phyloP scores from a whole-genome alignment of 345 rosid species.

The Chamaenerion angustifolium region DNA sequence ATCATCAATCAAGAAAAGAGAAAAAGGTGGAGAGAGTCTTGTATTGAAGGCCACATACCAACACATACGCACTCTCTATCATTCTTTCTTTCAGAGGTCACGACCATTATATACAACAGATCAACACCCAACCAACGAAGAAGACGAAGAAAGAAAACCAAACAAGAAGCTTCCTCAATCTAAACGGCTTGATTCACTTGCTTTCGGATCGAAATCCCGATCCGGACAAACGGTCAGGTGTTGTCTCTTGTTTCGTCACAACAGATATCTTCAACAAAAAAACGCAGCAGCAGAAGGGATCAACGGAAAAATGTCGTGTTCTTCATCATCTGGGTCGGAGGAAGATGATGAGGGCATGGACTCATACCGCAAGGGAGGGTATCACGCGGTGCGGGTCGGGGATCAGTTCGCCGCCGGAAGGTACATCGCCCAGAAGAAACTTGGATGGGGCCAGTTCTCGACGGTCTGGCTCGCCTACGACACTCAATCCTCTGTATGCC shows the following conservation, averaged over 20 bases:
- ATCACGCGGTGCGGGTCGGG: constrained; percentile 94
- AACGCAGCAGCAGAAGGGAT: not conserved
- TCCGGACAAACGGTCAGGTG: no score
- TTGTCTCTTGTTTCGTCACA: no score
- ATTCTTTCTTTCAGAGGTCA: no score
- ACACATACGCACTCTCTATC: no score
- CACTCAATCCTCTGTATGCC: constrained; percentile 50
- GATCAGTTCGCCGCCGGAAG: constrained; percentile 83
- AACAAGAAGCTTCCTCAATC: not conserved
- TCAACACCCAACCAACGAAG: no score
- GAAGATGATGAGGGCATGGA: constrained; percentile 90
- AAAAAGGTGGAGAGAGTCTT: constrained; percentile 6
- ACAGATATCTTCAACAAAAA: not conserved
- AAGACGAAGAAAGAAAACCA: not conserved
- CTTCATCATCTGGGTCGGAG: constrained; percentile 91
- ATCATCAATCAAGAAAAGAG: constrained; percentile 1
- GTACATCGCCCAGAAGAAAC: constrained; percentile 88
- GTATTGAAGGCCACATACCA: constrained; percentile 6
- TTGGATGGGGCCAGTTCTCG: constrained; percentile 99
- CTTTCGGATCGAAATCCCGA: no score
- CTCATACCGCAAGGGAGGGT: constrained; percentile 91
- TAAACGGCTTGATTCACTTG: no score
- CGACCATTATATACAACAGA: no score
- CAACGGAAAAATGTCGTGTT: constrained; percentile 40
- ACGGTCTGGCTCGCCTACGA: constrained; percentile 99